phyloP scores from a whole-genome alignment of 2,329 filamentous ascomycete species.

The Fusarium sulawesiense region DNA sequence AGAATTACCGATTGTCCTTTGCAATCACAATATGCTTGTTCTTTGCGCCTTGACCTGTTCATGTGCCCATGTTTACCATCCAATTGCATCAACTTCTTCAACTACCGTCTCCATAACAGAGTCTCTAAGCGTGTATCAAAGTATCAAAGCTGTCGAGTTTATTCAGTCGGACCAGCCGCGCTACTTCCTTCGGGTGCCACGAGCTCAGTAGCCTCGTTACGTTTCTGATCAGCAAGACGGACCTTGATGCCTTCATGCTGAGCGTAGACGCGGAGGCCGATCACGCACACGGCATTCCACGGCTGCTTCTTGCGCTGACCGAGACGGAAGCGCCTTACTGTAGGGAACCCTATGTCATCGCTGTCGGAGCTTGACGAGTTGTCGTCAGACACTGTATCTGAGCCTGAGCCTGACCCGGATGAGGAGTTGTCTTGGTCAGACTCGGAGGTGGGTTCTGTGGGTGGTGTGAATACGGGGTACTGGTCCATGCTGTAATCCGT shows the following conservation, averaged over 20 bases:
- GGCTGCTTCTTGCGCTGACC: constrained; percentile 41
- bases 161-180: constrained; percentile 8
- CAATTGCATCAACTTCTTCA: background rate
- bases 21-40: background rate
- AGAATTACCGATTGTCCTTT: background rate
- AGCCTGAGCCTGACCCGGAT: constrained; percentile 40
- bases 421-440: constrained; percentile 31
- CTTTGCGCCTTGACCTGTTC: background rate
- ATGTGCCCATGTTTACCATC: background rate
- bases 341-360: constrained; percentile 9
- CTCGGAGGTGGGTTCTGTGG: constrained; percentile 25
- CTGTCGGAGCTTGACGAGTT: constrained; percentile 43
- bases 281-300: constrained; percentile 58
- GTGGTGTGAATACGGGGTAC: constrained; percentile 27
- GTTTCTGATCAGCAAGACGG: constrained; percentile 49
- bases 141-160: background rate
- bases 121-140: background rate
- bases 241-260: constrained; percentile 51
- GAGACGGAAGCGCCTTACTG: background rate
- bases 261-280: constrained; percentile 55
- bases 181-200: constrained; percentile 26
- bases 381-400: constrained; percentile 26
- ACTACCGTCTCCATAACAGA: constrained; percentile 4
- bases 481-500: constrained; percentile 28
- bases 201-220: constrained; percentile 42